phyloP scores from a whole-genome alignment of 176 grass and related monocot species.

The barley (Hordeum vulgare) region DNA sequence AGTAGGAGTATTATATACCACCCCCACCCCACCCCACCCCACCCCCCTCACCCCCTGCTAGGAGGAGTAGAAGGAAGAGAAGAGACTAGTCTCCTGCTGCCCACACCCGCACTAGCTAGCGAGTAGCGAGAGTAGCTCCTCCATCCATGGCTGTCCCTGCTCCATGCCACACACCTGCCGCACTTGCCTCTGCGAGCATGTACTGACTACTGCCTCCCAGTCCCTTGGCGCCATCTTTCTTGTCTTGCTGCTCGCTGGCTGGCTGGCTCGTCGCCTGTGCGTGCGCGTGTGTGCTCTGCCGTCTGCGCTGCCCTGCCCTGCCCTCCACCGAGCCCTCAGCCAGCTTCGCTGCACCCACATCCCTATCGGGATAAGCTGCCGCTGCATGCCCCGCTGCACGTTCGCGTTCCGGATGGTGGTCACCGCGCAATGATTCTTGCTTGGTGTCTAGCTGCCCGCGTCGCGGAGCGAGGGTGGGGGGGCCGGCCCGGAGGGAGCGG shows the following conservation, averaged over 20 bases:
- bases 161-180: conserved; percentile 18
- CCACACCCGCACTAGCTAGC: not conserved
- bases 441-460: conserved; percentile 3
- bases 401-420: not conserved
- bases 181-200: conserved; percentile 31
- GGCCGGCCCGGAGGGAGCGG: not conserved
- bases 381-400: conserved; percentile 23
- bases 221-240: not conserved
- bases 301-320: not conserved
- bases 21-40: not conserved
- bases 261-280: not conserved
- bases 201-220: conserved; percentile 18
- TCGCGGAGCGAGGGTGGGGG: conserved; percentile 27
- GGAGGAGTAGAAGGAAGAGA: not conserved
- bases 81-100: not conserved
- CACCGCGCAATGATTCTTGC: conserved; percentile 36
- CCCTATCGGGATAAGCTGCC: conserved; percentile 20
- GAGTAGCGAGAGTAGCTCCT: not conserved
- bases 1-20: too few relatives aligned
- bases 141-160: not conserved
- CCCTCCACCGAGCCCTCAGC: not conserved
- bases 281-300: not conserved
- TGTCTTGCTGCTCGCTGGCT: not conserved
- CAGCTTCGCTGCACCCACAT: conserved; percentile 1
- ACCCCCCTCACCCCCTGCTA: not conserved